Evolutionary conservation across 495 filamentous ascomycete species (phyloP).

Genomic region (Pyrenula massariospora): DNA sequence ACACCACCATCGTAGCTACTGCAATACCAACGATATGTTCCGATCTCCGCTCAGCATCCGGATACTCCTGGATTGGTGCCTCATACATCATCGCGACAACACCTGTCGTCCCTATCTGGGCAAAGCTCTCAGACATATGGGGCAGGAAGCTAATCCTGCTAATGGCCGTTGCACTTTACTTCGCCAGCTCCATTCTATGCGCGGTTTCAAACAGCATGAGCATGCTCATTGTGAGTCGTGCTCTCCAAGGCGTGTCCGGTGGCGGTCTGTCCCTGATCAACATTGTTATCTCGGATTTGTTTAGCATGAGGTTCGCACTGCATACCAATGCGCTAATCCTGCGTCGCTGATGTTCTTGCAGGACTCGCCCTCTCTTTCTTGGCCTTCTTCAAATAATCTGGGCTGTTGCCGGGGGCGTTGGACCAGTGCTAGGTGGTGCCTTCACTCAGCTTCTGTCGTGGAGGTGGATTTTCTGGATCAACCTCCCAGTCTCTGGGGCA

Average conservation of each 20-base stretch:
- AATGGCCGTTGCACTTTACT: constrained; percentile 30
- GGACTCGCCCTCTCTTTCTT: constrained; percentile 38
- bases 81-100: constrained; percentile 49
- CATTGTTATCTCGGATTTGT: constrained; percentile 46
- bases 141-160: constrained; percentile 43
- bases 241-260: constrained; percentile 43
- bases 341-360: constrained; percentile 4
- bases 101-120: constrained; percentile 43
- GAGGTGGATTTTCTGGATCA: constrained; percentile 67
- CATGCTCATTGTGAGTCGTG: constrained; percentile 42
- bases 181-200: constrained; percentile 32
- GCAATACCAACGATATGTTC: constrained; percentile 46
- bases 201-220: constrained; percentile 35
- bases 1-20: constrained; percentile 52
- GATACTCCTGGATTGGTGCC: constrained; percentile 57
- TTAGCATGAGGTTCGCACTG: constrained; percentile 37
- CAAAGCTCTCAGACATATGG: constrained; percentile 49
- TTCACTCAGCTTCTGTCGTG: constrained; percentile 52
- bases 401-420: constrained; percentile 45
- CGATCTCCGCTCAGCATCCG: constrained; percentile 40
- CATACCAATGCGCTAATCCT: not conserved
- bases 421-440: constrained; percentile 57
- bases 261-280: constrained; percentile 41
- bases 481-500: constrained; percentile 47
- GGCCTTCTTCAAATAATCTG: constrained; percentile 44